phyloP scores from a whole-genome alignment of 371 early-diverging fungal species.

The Capniomyces stellatus region DNA sequence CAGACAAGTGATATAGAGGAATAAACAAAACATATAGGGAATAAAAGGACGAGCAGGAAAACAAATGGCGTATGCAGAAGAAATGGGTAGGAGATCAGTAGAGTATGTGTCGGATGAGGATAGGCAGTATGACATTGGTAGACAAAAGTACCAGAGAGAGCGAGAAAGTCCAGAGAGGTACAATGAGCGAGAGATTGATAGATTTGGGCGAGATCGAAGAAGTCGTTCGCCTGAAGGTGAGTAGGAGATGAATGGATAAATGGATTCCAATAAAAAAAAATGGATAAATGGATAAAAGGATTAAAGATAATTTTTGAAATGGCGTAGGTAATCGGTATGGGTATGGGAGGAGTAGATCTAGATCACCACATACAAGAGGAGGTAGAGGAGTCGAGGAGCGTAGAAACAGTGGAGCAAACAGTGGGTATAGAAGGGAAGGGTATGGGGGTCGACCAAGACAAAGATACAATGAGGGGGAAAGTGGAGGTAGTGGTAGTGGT shows the following conservation, averaged over 20 bases:
- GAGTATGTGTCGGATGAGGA: conserved; percentile 11
- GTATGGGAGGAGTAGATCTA: conserved; percentile 28
- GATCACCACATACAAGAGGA: conserved; percentile 18
- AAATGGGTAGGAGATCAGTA: background rate
- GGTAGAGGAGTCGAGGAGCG: conserved; percentile 32
- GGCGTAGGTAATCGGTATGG: no score
- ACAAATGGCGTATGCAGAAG: background rate
- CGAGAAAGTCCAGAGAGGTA: conserved; percentile 39
- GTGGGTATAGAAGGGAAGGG: background rate
- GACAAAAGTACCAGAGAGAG: conserved; percentile 50
- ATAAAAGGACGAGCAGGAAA: background rate
- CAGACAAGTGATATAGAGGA: background rate
- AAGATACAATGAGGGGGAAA: conserved; percentile 8
- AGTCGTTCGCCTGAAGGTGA: conserved; percentile 27
- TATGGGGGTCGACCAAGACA: conserved; percentile 8
- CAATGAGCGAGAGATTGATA: conserved; percentile 9
- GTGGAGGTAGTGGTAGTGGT: conserved; percentile 7
- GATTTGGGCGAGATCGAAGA: conserved; percentile 33
- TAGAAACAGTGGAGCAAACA: background rate
- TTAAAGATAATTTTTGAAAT: no score
- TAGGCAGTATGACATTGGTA: conserved; percentile 10
- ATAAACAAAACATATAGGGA: background rate
- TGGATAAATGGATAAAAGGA: no score
- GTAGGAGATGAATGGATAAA: no score
- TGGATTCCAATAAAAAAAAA: no score